A percentile compares a stretch with the other conserved stretches of the same genome.
phyloP scores from a whole-genome alignment of 75 land plant genomes.

The Selaginella tamariscina region DNA sequence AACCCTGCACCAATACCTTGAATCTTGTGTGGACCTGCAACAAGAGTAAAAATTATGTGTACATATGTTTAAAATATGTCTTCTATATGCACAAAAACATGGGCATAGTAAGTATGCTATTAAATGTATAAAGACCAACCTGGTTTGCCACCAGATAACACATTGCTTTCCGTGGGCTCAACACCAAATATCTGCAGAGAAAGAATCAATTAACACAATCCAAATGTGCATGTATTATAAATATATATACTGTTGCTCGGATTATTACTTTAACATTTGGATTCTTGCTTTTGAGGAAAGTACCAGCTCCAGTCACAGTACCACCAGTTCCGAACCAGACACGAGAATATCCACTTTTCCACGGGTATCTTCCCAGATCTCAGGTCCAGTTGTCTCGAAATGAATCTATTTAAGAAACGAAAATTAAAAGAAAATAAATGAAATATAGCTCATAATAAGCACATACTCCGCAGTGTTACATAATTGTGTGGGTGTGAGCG shows the following conservation, averaged over 20 bases:
- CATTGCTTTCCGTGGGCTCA: conserved; percentile 80
- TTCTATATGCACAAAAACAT: no score
- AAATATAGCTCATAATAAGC: no score
- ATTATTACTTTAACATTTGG: conserved; percentile 72
- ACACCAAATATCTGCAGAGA: conserved; percentile 64
- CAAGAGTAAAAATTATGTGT: neutral
- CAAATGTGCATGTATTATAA: neutral
- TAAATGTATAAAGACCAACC: conserved; percentile 29
- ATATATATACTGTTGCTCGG: neutral
- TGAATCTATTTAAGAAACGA: conserved; percentile 37
- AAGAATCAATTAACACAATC: neutral
- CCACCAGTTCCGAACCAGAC: conserved; percentile 93
- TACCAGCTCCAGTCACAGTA: conserved; percentile 91
- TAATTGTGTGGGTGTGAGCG: no score
- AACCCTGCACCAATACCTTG: conserved; percentile 95
- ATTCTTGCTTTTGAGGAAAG: conserved; percentile 67
- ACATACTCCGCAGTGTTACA: no score
- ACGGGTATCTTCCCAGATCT: conserved; percentile 80
- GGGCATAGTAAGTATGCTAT: no score
- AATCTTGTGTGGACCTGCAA: conserved; percentile 43
- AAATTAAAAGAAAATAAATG: neutral
- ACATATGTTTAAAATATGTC: neutral
- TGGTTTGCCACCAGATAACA: conserved; percentile 77
- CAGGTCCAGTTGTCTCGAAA: conserved; percentile 86
- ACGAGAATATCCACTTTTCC: conserved; percentile 84